Evolutionary conservation across 2,329 filamentous ascomycete species (phyloP), one percentile per base, ranked within the genome.

Genomic region (Aspergillus sp.): DNA sequence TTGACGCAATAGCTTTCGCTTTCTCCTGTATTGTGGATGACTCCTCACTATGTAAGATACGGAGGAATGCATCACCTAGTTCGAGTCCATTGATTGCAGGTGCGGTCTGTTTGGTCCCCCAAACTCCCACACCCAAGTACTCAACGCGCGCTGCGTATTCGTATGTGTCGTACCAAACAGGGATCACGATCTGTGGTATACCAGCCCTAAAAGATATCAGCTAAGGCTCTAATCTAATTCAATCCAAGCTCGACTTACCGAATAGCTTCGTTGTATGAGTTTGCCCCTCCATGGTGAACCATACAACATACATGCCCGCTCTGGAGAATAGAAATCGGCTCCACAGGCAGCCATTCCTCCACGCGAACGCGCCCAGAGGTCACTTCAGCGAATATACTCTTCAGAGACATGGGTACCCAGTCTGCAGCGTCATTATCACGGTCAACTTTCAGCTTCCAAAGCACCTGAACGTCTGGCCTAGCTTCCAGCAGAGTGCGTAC

Each of bases 241-340:
- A 30, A 11, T 30, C 8, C 9, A 30, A 30, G 3, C 27, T 9
- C 27, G 13, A 70, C 73, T 65, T 66, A 79, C 79, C 66, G 68
- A 51, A 80, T 64, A 5, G 76, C 75, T 63, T 83, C 80, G 34
- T 79, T 73, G 55, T 74, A 82, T 0, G 77, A 80, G 55, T 78
- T 81, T 0, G 79, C 76, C 3, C 79, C 80, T 7, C 80, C 80
- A 56, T 82, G 79, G 51, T 80, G 75, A 3, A 82, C 68, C 9
- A 76, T 72, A 24, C 75, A 77, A 2, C 71, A 66, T 5, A 82
- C 64, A 15, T 72, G 63, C 0, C 75, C 75, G 3, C 70, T 73
- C 27, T 72, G 62, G 5, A 82, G 51, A 46, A 70, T 51, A 17
- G 55, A 48, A 4, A 57, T 51, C 1, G 78, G 77, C 37, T 80